Evolutionary conservation across 495 filamentous ascomycete species (phyloP), one percentile per base, ranked within the genome.

Genomic region (Bacidia rubella): DNA sequence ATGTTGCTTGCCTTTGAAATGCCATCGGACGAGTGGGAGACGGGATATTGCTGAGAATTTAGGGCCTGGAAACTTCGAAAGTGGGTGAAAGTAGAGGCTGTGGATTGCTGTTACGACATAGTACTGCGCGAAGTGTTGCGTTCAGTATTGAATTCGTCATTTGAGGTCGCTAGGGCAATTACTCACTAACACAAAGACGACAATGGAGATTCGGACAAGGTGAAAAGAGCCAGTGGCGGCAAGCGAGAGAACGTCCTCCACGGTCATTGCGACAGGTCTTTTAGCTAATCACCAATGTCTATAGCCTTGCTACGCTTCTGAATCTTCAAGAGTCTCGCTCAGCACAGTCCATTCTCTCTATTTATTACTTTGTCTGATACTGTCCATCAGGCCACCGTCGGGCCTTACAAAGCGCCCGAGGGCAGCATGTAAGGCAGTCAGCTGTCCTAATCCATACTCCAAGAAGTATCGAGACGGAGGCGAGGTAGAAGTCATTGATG

Each of bases 1-100:
- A 21, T 35, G 29, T 10, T 43, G 53, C 11, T 27, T 51, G 3
- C 53, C 32, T 5, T 7, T 44, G 21, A 66, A 12, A 11, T 64
- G 51, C 15, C 39, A 56, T 17, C 40, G 19, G 5, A 56, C 55
- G 49, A 61, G 64, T 1, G 71, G 68, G 12, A 79, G 53, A 12
- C 58, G 53, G 1, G 70, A 68, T 0, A 72, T 62, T 1, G 66
- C 63, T 62, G 66, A 73, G 4, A 63, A 51, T 43, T 61, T 67
- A 22, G 77, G 78, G 2, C 78, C 78, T 0, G 78, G 78, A 56
- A 72, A 73, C 2, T 60, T 60, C 17, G 60, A 43, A 15, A 80
- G 68, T 0, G 76, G 75, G 45, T 75, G 74, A 56, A 72, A 68
- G 52, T 62, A 73, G 25, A 78, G 61, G 29, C 71, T 68, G 57